These are phyloP conservation scores for Acanthamoeba healyi DNA, from an alignment of 208 protist genomes.

Conservation along the genomic window DNA sequence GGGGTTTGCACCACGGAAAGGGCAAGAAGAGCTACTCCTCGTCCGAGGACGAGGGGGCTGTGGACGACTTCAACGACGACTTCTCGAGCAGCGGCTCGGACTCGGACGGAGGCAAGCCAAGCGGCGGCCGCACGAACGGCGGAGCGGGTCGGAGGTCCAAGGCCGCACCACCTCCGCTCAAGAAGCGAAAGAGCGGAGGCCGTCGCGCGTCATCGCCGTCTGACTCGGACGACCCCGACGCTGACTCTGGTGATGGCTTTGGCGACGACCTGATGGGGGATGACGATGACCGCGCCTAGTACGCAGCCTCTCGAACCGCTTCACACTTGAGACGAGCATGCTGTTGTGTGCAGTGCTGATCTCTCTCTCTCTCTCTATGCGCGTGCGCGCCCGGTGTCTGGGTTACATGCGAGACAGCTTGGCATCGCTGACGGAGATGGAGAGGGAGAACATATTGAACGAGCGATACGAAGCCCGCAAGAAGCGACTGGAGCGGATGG, in stretches of 20 bases:
- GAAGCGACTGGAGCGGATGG: background rate
- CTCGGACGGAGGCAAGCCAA: background rate
- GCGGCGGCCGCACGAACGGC: too few species aligned
- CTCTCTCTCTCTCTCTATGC: too few species aligned
- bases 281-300: background rate
- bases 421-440: background rate
- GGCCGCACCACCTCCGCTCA: background rate
- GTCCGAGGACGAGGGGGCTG: background rate
- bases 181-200: background rate
- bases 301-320: background rate
- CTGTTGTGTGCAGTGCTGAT: background rate
- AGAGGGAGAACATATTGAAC: slow-evolving; percentile 28
- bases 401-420: background rate
- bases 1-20: background rate
- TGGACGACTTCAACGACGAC: background rate
- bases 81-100: background rate
- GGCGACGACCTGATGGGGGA: background rate
- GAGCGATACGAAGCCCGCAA: background rate
- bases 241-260: background rate
- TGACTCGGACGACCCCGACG: background rate
- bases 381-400: background rate
- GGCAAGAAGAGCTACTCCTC: background rate
- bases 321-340: too few species aligned
- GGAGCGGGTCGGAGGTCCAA: background rate
- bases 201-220: background rate